Percentiles rank a stretch among this genome's conserved stretches.
Evolutionary conservation across 352 stramenopile genomes (phyloP).

Genomic region (Thraustotheca clavata): DNA sequence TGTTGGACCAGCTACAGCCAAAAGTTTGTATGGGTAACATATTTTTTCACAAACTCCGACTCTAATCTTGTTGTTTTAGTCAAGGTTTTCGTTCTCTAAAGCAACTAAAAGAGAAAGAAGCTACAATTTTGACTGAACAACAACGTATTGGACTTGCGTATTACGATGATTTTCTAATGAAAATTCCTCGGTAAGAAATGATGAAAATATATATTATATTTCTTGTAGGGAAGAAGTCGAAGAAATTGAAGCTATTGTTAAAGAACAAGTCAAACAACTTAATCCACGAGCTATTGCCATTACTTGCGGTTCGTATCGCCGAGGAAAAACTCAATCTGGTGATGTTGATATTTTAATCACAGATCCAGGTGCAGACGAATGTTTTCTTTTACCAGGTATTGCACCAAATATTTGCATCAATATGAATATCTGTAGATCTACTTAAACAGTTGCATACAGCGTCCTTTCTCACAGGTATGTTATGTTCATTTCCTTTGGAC

Average conservation of each 20-base stretch:
- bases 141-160: conserved; percentile 75
- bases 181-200: conserved; percentile 47
- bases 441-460: conserved; percentile 46
- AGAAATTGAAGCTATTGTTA: conserved; percentile 64
- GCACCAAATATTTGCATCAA: background rate
- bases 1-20: conserved; percentile 62
- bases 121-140: conserved; percentile 39
- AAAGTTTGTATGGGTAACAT: conserved; percentile 59
- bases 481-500: background rate
- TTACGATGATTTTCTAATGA: conserved; percentile 69
- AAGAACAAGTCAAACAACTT: conserved; percentile 55
- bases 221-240: conserved; percentile 45
- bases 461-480: conserved; percentile 3
- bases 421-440: conserved; percentile 27
- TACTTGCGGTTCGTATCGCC: conserved; percentile 70
- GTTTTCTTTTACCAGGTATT: conserved; percentile 47
- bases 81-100: conserved; percentile 57
- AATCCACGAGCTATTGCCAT: conserved; percentile 52
- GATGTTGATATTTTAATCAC: conserved; percentile 80
- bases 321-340: conserved; percentile 54
- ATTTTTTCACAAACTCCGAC: background rate
- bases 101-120: conserved; percentile 33
- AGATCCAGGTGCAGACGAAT: conserved; percentile 54
- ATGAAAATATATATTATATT: background rate
- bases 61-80: conserved; percentile 19